Evolutionary conservation across 495 filamentous ascomycete genomes (phyloP).

Genomic region (Rostrohypoxylon terebratum): DNA sequence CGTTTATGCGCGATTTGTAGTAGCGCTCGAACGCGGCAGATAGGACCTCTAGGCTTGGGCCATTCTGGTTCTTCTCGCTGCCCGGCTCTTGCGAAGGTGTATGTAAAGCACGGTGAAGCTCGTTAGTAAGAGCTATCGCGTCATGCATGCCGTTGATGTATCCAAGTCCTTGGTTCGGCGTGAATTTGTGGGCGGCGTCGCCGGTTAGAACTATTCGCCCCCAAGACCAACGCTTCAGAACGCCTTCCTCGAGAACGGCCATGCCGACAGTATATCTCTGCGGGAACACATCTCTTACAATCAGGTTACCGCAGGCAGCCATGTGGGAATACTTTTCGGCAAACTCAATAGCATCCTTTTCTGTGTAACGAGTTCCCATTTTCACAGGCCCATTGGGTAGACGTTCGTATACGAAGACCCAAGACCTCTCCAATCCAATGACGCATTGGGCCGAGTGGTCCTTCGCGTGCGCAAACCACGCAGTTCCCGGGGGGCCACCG

Average conservation of each 20-base stretch:
- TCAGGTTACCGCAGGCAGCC: slow-evolving; percentile 33
- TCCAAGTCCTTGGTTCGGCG: slow-evolving; percentile 51
- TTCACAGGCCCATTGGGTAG: slow-evolving; percentile 42
- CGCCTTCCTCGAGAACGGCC: slow-evolving; percentile 54
- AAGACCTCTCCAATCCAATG: slow-evolving; percentile 43
- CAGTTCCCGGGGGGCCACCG: not conserved
- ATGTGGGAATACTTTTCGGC: slow-evolving; percentile 48
- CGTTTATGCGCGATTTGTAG: slow-evolving; percentile 11
- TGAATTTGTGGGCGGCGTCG: slow-evolving; percentile 59
- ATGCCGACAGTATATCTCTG: slow-evolving; percentile 36
- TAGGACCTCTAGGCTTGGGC: not conserved
- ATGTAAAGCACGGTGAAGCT: slow-evolving; percentile 29
- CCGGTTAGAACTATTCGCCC: slow-evolving; percentile 55
- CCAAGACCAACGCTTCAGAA: slow-evolving; percentile 52
- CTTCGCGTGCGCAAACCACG: not conserved
- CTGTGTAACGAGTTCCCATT: slow-evolving; percentile 47
- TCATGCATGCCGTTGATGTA: slow-evolving; percentile 54
- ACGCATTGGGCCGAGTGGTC: slow-evolving; percentile 38
- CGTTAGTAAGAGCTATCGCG: slow-evolving; percentile 52
- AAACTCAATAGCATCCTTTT: slow-evolving; percentile 48
- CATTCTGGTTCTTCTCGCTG: not conserved
- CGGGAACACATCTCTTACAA: slow-evolving; percentile 50
- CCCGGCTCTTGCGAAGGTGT: not conserved
- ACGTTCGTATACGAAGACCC: slow-evolving; percentile 54
- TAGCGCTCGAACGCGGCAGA: slow-evolving; percentile 34